Conservation (phyloP, 2,329 filamentous ascomycete genomes). For the Nemania serpens region DNA sequence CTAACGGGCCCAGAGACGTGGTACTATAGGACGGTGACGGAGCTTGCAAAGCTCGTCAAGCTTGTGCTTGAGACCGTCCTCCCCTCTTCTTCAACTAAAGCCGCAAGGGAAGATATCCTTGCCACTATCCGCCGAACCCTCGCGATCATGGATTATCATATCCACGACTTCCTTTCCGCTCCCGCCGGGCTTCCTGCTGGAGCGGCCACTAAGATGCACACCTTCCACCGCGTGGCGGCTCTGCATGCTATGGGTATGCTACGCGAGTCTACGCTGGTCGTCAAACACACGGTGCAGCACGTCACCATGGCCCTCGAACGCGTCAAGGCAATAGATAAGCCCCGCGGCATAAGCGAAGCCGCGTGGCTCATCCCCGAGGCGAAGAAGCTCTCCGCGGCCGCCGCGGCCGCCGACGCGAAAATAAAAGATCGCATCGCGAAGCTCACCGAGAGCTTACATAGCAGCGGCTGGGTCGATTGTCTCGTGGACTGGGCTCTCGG, state of each 20-base stretch:
- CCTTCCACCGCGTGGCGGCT: constrained; percentile 39
- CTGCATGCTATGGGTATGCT: constrained; percentile 46
- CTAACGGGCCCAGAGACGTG: constrained; percentile 30
- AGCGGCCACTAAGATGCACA: constrained; percentile 16
- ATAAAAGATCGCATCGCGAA: constrained; percentile 42
- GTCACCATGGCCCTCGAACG: constrained; percentile 40
- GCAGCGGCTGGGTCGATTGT: constrained; percentile 46
- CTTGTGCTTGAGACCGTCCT: constrained; percentile 22
- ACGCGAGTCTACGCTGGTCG: constrained; percentile 44
- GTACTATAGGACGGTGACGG: constrained; percentile 31
- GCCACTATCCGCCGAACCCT: constrained; percentile 4
- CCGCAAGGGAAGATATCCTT: constrained; percentile 16
- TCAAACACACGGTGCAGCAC: constrained; percentile 41
- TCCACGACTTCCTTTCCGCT: constrained; percentile 24
- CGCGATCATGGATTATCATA: constrained; percentile 27
- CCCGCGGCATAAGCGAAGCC: constrained; percentile 40
- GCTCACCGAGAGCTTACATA: constrained; percentile 39
- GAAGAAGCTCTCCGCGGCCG: constrained; percentile 38
- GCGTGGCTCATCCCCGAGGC: constrained; percentile 43
- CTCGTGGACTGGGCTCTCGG: constrained; percentile 43
- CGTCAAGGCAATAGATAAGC: constrained; percentile 41
- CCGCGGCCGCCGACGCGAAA: constrained; percentile 33
- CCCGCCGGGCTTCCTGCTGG: constrained; percentile 24
- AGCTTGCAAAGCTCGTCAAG: constrained; percentile 29
- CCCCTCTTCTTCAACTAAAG: constrained; percentile 9